Evolutionary conservation across 202 grass and related monocot genomes (phyloP).

Genomic region (Setaria italica): DNA sequence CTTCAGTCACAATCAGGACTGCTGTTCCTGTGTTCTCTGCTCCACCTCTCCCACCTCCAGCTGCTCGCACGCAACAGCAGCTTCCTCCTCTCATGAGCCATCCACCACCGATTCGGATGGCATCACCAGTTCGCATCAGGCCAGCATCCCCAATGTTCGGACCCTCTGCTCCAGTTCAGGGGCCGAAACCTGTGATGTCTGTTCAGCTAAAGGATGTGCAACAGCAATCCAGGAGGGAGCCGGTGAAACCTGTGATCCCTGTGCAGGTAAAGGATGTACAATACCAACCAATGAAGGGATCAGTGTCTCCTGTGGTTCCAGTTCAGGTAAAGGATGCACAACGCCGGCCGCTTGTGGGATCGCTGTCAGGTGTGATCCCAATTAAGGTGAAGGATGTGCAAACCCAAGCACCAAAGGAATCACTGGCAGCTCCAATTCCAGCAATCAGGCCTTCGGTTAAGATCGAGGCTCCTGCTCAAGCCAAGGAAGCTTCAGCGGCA

Average conservation of each 20-base stretch:
- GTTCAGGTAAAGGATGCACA: conserved; percentile 71
- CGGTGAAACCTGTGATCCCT: conserved; percentile 44
- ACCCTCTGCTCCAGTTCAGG: conserved; percentile 52
- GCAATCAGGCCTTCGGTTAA: conserved; percentile 21
- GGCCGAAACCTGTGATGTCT: conserved; percentile 48
- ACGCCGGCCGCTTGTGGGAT: conserved; percentile 19
- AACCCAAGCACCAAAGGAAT: conserved; percentile 18
- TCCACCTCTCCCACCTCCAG: conserved; percentile 80
- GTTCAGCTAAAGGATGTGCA: conserved; percentile 74
- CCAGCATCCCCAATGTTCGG: conserved; percentile 70
- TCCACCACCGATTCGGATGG: conserved; percentile 67
- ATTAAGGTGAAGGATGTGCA: conserved; percentile 58
- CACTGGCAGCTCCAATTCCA: not conserved
- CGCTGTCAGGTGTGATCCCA: conserved; percentile 31
- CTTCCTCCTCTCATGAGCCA: conserved; percentile 74
- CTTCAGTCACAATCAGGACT: conserved; percentile 88
- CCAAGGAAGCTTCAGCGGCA: conserved; percentile 44
- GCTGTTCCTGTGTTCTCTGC: conserved; percentile 96
- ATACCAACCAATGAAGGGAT: conserved; percentile 42
- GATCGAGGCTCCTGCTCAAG: conserved; percentile 49
- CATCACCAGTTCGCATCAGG: conserved; percentile 83
- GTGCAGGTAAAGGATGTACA: conserved; percentile 67
- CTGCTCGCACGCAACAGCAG: conserved; percentile 52
- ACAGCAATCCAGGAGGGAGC: conserved; percentile 35
- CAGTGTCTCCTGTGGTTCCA: conserved; percentile 43